Evolutionary conservation across 164 flowering plant species (phyloP), one percentile per base, ranked within the genome.

Genomic region (Magnolia changhungtana): DNA sequence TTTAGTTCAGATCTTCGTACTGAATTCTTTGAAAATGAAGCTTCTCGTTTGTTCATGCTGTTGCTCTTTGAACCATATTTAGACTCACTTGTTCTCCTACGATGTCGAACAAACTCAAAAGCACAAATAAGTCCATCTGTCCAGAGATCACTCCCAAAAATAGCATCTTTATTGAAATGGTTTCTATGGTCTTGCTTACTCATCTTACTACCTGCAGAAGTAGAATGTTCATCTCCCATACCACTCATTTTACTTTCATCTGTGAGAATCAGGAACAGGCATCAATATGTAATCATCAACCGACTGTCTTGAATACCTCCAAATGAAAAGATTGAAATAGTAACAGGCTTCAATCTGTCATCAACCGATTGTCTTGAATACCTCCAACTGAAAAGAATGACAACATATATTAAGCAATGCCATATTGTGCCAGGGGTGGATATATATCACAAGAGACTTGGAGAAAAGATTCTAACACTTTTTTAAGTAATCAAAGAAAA

Each of bases 101-200:
- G 80, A 20, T 85, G 87, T 66, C 81, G 81, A 77, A 90, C 84
- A 77, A 83, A 87, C 74, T 96, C 99, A 86, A 94, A 96, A 68
- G 95, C 99, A 79, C 95, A 96, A 79, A 96, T 81, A 67, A 94
- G 95, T 69, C 98, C 99, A 83, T 91, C 90, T n/a, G 80, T 90
- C 99, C 99, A 96, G 37, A 94, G 91, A 72, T 90, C 94, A 85
- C 77, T 83, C 72, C 85, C 88, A 13, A 85, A 83, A 13, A 70
- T 70, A 51, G 66, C 81, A 73, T 92, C 97, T 82, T 78, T 89
- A 72, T 69, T 68, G 18, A 51, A 63, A 71, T 76, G 75, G 71
- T 51, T 73, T 72, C 73, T 85, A 31, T 77, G 75, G 65, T 85
- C 92, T 76, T 80, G 80, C 72, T 83, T 84, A 83, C 78, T 85